Evolutionary conservation across 441 rosid genomes (phyloP).

Genomic region (Erysimum pusillum): DNA sequence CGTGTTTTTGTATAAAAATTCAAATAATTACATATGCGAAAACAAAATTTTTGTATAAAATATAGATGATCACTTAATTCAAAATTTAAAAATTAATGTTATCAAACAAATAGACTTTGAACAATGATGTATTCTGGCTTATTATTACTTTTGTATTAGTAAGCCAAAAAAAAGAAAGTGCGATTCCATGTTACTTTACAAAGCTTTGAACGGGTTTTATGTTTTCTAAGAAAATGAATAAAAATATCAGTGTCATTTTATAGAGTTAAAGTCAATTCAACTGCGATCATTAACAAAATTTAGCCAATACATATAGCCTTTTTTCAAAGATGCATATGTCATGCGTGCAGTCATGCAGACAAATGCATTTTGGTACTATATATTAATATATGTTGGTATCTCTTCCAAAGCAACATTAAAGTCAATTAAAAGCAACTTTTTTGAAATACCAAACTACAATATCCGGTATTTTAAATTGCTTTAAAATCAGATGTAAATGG

Average conservation of each 20-base stretch:
- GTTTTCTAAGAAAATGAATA: background rate
- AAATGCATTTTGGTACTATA: background rate
- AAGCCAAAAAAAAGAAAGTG: background rate
- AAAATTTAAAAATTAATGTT: too few species aligned
- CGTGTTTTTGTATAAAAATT: too few species aligned
- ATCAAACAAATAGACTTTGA: background rate
- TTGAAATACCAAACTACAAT: background rate
- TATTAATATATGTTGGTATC: background rate
- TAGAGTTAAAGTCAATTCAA: background rate
- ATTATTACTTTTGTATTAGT: background rate
- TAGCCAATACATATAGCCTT: background rate
- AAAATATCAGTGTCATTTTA: background rate
- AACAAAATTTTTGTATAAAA: too few species aligned
- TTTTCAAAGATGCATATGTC: slow-evolving; percentile 18
- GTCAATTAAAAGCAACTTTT: background rate
- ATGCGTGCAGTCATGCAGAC: background rate
- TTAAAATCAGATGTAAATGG: background rate
- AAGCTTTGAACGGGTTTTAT: background rate
- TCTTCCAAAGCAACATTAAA: background rate
- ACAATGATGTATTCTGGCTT: background rate
- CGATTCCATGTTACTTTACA: background rate
- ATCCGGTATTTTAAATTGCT: background rate
- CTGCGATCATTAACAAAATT: background rate
- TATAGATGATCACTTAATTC: too few species aligned
- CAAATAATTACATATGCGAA: too few species aligned